Evolutionary conservation across 805 yeast genomes (phyloP).

Genomic region (Millerago galiae): DNA sequence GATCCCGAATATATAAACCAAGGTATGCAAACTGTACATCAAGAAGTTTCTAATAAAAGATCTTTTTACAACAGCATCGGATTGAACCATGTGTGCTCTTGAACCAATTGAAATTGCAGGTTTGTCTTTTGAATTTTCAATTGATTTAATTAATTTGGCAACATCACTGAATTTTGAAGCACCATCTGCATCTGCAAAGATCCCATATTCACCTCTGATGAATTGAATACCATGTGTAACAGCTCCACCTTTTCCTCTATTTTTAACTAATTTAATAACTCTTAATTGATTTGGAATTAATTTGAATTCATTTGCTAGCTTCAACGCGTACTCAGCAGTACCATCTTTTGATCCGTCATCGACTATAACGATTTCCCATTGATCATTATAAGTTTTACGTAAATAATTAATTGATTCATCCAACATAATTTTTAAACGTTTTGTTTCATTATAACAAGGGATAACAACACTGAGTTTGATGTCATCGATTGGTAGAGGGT

Average conservation of each 20-base stretch:
- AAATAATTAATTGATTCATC: conserved; percentile 60
- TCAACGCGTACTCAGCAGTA: conserved; percentile 65
- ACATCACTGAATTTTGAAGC: conserved; percentile 80
- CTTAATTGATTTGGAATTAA: conserved; percentile 55
- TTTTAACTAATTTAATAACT: conserved; percentile 61
- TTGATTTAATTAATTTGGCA: conserved; percentile 38
- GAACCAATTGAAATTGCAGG: conserved; percentile 83
- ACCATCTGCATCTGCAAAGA: conserved; percentile 98
- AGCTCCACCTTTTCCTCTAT: conserved; percentile 96
- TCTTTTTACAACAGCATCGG: conserved; percentile 95
- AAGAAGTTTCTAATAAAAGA: conserved; percentile 81
- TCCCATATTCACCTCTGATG: conserved; percentile 61
- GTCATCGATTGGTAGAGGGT: conserved; percentile 21
- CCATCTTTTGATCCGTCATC: conserved; percentile 91
- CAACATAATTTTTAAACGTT: conserved; percentile 64
- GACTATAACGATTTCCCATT: conserved; percentile 76
- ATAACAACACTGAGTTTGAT: conserved; percentile 71
- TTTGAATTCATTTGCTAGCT: conserved; percentile 42
- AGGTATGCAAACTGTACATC: conserved; percentile 86
- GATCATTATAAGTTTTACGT: conserved; percentile 26
- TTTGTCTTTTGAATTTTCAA: conserved; percentile 24
- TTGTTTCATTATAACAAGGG: conserved; percentile 90
- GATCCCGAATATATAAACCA: conserved; percentile 86
- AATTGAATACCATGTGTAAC: conserved; percentile 87
- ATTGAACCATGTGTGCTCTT: conserved; percentile 92